Base-by-base conservation (phyloP, 441 rosid species). In the Codiaeum variegatum region DNA sequence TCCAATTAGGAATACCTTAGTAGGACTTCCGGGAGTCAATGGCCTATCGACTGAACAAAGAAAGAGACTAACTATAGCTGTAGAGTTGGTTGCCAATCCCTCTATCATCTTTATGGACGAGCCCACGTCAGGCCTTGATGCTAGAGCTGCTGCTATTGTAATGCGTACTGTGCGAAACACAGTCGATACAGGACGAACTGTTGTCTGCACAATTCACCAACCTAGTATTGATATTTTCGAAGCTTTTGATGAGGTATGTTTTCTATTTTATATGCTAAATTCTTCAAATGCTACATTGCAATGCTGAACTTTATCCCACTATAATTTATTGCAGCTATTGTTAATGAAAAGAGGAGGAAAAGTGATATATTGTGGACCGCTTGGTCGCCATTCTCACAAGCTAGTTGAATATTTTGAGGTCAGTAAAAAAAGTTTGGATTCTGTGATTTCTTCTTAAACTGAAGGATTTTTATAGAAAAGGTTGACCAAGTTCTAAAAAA, bases 141-240 rank as follows among this genome's bases (percentile, higher is more conserved):
- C 97, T 60, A 81, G 97, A 86, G 95, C 97, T 47, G 97, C 95
- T 34, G 97, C 95, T 21, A 88, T 91, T 59, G 93, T 91, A 36
- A 91, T 90, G 94, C 86, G 97, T 23, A 90, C 97, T 3, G 92
- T 92, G 63, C 88, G 94, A 74, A 90, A 92, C 73, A 91, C 91
- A 3, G 97, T 88, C 18, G 93, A 91, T 58, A 91, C 95, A 31
- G 95, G 97, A 38, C 60, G 95, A 75, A 91, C 97, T 4, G 92
- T 92, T 49, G 96, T 90, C 55, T 92, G 97, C 80, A 92, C 97
- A 46, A 92, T 92, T 77, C 96, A 92, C 78, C 97, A 90, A 62
- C 96, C 97, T 0, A 90, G 97, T 78, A 90, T 90, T 13, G 96
- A 90, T 81, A 90, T 92, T 55, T 92, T 92, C 49, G 96, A 92